Conservation (phyloP, 1,284 basidiomycete genomes). For the Xerocomus nothofagi region DNA sequence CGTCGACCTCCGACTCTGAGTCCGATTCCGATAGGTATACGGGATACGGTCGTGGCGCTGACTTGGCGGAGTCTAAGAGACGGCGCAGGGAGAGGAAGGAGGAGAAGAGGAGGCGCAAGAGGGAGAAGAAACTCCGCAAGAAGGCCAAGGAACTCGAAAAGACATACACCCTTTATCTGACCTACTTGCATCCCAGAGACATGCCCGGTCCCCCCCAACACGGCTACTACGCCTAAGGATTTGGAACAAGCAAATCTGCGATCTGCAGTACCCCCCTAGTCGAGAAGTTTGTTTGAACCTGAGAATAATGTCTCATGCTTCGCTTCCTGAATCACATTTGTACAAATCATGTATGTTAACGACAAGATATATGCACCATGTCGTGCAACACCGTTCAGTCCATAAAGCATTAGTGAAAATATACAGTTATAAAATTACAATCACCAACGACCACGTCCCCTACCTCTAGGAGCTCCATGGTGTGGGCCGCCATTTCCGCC, state of each 20-base stretch:
- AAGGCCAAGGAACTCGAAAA: conserved; percentile 59
- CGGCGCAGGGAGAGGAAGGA: conserved; percentile 51
- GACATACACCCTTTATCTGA: conserved; percentile 61
- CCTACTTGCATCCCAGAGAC: conserved; percentile 44
- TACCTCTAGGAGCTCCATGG: conserved; percentile 34
- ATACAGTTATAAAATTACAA: conserved; percentile 38
- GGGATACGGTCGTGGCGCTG: conserved; percentile 40
- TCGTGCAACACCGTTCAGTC: background rate
- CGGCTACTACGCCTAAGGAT: conserved; percentile 29
- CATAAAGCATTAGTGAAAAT: conserved; percentile 13
- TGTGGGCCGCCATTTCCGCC: conserved; percentile 20
- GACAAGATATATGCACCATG: conserved; percentile 6
- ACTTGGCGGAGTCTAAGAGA: conserved; percentile 48
- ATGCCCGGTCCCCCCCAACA: conserved; percentile 20
- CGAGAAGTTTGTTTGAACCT: background rate
- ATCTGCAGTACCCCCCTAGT: conserved; percentile 1
- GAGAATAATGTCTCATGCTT: conserved; percentile 4
- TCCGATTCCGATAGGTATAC: conserved; percentile 43
- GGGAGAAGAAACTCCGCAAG: conserved; percentile 60
- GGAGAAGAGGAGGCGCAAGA: conserved; percentile 58
- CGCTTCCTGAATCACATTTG: conserved; percentile 2
- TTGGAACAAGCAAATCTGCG: background rate
- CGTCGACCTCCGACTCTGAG: conserved; percentile 40
- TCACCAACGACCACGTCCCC: conserved; percentile 43
- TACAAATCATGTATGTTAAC: conserved; percentile 23